Evolutionary conservation across 352 stramenopile genomes (phyloP).

Genomic region (Halophytophthora polymorphica): DNA sequence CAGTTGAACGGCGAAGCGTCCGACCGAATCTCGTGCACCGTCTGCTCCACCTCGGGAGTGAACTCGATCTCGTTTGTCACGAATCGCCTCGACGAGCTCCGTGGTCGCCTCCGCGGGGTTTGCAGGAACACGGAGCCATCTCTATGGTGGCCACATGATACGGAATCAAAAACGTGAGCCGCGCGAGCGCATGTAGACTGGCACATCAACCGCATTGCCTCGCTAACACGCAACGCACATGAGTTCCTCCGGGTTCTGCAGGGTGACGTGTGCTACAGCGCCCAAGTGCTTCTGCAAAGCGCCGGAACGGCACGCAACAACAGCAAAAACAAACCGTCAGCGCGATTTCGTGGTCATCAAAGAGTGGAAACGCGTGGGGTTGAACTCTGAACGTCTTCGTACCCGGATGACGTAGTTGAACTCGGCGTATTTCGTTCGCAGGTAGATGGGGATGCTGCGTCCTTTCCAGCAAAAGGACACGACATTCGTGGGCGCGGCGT

Average conservation of each 20-base stretch:
- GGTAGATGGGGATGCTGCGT: slow-evolving; percentile 76
- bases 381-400: slow-evolving; percentile 6
- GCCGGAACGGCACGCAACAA: neutral
- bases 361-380: neutral
- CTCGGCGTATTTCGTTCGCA: slow-evolving; percentile 85
- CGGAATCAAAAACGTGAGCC: neutral
- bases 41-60: slow-evolving; percentile 57
- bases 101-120: slow-evolving; percentile 52
- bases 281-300: slow-evolving; percentile 70
- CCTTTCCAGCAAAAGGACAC: slow-evolving; percentile 90
- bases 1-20: slow-evolving; percentile 82
- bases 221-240: slow-evolving; percentile 37
- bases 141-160: slow-evolving; percentile 21
- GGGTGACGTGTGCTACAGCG: slow-evolving; percentile 67
- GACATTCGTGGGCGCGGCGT: slow-evolving; percentile 61
- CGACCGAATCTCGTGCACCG: slow-evolving; percentile 79
- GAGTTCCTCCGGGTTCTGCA: slow-evolving; percentile 76
- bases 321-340: slow-evolving; percentile 2
- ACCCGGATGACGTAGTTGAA: slow-evolving; percentile 88
- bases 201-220: neutral
- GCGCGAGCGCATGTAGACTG: neutral
- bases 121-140: slow-evolving; percentile 65
- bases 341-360: neutral
- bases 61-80: slow-evolving; percentile 85
- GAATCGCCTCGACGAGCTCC: slow-evolving; percentile 67